These are phyloP conservation scores for Saccharomycopsis crataegensis DNA, from an alignment of 1,139 yeast species.

Conservation along the genomic window DNA sequence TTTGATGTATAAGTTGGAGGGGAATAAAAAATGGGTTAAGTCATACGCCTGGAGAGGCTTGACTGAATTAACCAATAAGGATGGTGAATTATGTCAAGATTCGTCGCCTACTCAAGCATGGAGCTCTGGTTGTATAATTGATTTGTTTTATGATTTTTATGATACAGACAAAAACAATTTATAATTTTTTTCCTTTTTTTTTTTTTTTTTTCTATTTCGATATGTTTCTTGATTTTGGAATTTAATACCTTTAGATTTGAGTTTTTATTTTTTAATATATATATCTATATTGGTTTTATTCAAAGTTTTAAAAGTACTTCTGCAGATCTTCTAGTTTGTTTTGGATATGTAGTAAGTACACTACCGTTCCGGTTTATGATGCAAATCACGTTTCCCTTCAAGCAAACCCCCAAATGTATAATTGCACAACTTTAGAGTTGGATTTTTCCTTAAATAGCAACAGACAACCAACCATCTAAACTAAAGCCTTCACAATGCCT, in stretches of 20 bases:
- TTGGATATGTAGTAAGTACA: too few relatives aligned
- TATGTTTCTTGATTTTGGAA: neutral
- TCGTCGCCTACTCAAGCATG: constrained; percentile 97
- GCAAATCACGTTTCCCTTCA: too few relatives aligned
- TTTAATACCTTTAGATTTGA: neutral
- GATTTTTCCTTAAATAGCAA: too few relatives aligned
- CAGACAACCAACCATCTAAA: too few relatives aligned
- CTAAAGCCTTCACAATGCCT: neutral
- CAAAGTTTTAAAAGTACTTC: neutral
- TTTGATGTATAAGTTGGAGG: constrained; percentile 49
- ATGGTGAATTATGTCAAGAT: constrained; percentile 73
- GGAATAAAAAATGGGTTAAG: constrained; percentile 62
- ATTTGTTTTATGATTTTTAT: constrained; percentile 54
- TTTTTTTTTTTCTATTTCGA: neutral
- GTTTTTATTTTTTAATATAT: neutral
- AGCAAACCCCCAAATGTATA: too few relatives aligned
- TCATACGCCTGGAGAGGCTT: constrained; percentile 88
- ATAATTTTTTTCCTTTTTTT: neutral
- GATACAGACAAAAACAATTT: neutral
- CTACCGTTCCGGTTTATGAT: too few relatives aligned
- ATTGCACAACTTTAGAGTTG: too few relatives aligned
- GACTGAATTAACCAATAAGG: constrained; percentile 85
- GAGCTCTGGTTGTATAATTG: constrained; percentile 83
- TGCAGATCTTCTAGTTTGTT: neutral
- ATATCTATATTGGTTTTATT: neutral